Percentiles rank a stretch among this genome's conserved stretches.
These are phyloP conservation scores for Colletotrichum sidae DNA, from an alignment of 2,329 filamentous ascomycete genomes.

Conservation along the genomic window DNA sequence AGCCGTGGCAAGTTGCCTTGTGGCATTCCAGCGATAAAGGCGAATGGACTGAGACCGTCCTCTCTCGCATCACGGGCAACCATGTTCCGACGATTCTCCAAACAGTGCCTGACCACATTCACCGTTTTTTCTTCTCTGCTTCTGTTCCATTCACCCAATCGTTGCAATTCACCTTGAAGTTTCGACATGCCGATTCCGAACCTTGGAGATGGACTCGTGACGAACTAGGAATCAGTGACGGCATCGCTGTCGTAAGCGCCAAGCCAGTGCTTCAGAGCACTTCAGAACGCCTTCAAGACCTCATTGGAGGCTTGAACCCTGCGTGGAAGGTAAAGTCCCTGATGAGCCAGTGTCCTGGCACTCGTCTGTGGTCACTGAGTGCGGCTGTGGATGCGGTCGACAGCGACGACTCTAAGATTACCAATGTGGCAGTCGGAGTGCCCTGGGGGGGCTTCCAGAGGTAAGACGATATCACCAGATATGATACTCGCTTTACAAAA, in stretches of 20 bases:
- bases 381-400: conserved; percentile 66
- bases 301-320: conserved; percentile 69
- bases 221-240: conserved; percentile 72
- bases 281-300: conserved; percentile 59
- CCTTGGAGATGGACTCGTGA: conserved; percentile 80
- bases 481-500: not conserved
- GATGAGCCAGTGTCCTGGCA: conserved; percentile 74
- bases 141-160: conserved; percentile 58
- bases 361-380: conserved; percentile 77
- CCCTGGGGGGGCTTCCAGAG: conserved; percentile 69
- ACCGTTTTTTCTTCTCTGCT: conserved; percentile 29
- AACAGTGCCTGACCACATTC: conserved; percentile 35
- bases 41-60: conserved; percentile 64
- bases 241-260: conserved; percentile 65
- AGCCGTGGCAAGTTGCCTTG: conserved; percentile 77
- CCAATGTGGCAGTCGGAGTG: conserved; percentile 68
- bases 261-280: conserved; percentile 41
- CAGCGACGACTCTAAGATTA: conserved; percentile 68
- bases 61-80: conserved; percentile 44
- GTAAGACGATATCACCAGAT: conserved; percentile 47
- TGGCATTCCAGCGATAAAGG: conserved; percentile 75
- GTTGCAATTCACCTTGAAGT: conserved; percentile 78
- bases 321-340: conserved; percentile 65
- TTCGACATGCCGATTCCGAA: conserved; percentile 62
- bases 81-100: conserved; percentile 64